Evolutionary conservation across 352 stramenopile genomes (phyloP), one percentile per base, ranked within the genome.

Genomic region (Phytophthora capsici): DNA sequence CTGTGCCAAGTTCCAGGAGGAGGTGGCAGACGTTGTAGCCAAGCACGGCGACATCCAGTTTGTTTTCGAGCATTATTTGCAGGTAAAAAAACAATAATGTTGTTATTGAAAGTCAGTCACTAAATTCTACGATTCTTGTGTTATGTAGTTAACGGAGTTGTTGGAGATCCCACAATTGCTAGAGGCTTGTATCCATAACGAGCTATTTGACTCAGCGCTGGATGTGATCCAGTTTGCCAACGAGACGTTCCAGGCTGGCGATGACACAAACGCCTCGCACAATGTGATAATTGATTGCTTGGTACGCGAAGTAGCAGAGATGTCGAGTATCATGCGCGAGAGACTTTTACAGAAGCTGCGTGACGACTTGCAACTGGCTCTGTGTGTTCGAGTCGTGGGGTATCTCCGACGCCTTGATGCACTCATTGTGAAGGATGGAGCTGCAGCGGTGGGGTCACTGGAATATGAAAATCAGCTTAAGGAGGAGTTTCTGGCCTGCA

Each of bases 161-260:
- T 78, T 99, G 50, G 96, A 99, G 81, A 93, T 99, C 26, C 97
- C 97, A 7, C 97, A 98, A 66, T 77, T 99, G 28, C 91, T 99
- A 71, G 96, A 99, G 68, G 93, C 94, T 4, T 99, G 97, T 61
- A 96, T 98, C 38, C 83, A 97, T 56, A 98, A 98, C 62, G 96
- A 98, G 63, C 76, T 99, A 8, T 98, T 98, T 50, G 96, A 99
- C 57, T 96, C 98, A 38, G 97, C 96, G 4, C 78, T 99, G 19
- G 97, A 98, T 49, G 88, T 99, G 69, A 96, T 98, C 47, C 86
- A 95, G 25, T 99, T 99, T 71, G 78, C 78, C 14, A 82, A 88
- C 30, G 81, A 94, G 20, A 88, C 68, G 4, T 93, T 94, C 53
- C 63, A 81, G 37, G 55, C 71, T 6, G 74, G 80, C 22, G 45